Base-by-base conservation (phyloP, 1,284 basidiomycete genomes). In the Ustanciosporium gigantosporum region DNA sequence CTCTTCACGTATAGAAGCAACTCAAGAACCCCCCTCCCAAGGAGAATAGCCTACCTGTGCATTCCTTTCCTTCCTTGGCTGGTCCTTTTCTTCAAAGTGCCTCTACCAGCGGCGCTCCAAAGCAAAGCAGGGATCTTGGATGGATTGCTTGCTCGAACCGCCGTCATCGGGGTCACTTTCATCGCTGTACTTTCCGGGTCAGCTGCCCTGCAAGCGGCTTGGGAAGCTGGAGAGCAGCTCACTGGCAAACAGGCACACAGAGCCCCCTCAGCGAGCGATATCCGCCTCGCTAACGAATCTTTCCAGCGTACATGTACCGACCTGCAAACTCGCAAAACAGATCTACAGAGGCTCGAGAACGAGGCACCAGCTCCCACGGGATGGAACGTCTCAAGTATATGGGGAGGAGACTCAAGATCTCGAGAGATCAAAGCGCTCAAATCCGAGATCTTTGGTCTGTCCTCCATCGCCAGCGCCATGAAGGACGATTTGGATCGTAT, bases 151-250 rank as follows among this genome's bases (percentile, higher is more conserved):
- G 64, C 69, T 15, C 48, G 79, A 5, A 78, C 79, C 2, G 79
- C 79, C 32, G 76, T 79, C 7, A 73, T 80, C 2, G 80, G 80
- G 7, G 75, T 79, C 14, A 59, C 73, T 4, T 66, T 81, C n/a
- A 81, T 81, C 39, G 80, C 74, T 1, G 48, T 75, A 1, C 61
- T 81, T 0, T 80, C 80, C 0, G 80, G 80, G 4, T 79, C 76
- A 7, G 79, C 76, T 27, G 79, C 79, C 0, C 69, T 78, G 20
- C 79, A 78, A 36, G 77, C 79, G 0, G 79, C 79, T 0, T 79
- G 76, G 76, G 77, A 80, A 37, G 78, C 79, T 14, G 79, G 71
- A 51, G 79, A 81, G 42, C 76, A 36, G 41, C 53, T 49, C 36
- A 41, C 27, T 13, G 41, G 65, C 3, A 64, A 56, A 27, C 46